phyloP scores from a whole-genome alignment of 768 basidiomycete species.

The Suillus subalutaceus region DNA sequence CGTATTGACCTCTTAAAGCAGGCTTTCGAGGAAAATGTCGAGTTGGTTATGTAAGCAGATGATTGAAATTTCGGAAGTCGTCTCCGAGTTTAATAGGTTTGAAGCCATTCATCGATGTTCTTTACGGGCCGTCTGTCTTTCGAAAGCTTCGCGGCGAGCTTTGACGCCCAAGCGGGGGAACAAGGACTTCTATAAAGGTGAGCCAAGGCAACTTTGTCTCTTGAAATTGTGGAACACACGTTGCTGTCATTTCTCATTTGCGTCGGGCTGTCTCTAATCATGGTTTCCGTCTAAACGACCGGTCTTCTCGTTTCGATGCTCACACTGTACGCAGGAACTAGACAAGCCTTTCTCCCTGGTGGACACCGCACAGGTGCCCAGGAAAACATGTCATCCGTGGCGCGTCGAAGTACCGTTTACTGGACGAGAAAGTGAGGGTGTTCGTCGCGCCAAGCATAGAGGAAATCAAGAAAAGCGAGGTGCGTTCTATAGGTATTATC shows the following conservation, averaged over 20 bases:
- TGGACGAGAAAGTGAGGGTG: conserved; percentile 83
- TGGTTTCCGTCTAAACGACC: background rate
- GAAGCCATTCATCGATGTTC: conserved; percentile 49
- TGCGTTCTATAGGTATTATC: conserved; percentile 37
- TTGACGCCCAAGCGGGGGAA: conserved; percentile 88
- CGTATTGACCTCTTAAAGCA: background rate
- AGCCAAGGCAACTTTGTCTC: conserved; percentile 12
- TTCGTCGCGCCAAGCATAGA: conserved; percentile 80
- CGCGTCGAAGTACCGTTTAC: conserved; percentile 76
- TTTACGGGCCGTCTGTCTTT: conserved; percentile 65
- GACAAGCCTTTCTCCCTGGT: conserved; percentile 82
- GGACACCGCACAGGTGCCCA: conserved; percentile 88
- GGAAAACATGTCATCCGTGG: conserved; percentile 81
- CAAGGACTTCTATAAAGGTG: conserved; percentile 97
- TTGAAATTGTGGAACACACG: background rate
- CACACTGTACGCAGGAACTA: conserved; percentile 58
- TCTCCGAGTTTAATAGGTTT: background rate
- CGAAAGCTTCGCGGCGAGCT: conserved; percentile 83
- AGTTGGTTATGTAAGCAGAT: background rate
- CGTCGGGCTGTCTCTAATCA: background rate
- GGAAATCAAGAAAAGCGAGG: conserved; percentile 58
- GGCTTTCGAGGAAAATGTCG: background rate
- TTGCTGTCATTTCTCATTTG: background rate
- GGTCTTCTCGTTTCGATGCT: background rate
- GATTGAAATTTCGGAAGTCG: background rate